phyloP scores from a whole-genome alignment of 2,329 filamentous ascomycete genomes.

The Aureobasidium namibiae region DNA sequence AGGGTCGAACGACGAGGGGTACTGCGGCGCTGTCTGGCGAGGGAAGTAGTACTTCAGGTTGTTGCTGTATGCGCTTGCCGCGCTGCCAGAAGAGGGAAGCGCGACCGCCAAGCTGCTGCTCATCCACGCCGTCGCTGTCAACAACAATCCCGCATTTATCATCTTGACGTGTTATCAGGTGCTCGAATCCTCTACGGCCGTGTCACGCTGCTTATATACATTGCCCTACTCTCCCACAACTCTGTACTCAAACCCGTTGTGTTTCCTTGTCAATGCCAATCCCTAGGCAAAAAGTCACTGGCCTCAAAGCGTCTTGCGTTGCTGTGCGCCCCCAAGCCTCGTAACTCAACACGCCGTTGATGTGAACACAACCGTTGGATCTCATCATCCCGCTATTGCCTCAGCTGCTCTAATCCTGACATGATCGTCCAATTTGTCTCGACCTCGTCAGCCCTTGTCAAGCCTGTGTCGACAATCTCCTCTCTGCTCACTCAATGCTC shows the following conservation, averaged over 20 bases:
- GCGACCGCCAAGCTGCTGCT: background rate
- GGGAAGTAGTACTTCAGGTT: background rate
- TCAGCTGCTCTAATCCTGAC: background rate
- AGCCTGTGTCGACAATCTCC: background rate
- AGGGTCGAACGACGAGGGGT: background rate
- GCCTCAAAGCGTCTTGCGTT: background rate
- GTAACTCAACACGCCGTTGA: background rate
- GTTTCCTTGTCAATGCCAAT: no score
- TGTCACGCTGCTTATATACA: background rate
- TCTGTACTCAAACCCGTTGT: background rate
- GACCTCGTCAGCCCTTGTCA: background rate
- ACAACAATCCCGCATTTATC: background rate
- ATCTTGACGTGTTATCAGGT: background rate
- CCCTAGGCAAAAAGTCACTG: no score
- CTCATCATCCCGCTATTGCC: background rate
- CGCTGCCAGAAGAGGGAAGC: background rate
- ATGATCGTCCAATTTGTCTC: background rate
- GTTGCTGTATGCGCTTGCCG: background rate
- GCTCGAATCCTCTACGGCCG: background rate
- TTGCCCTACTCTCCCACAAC: background rate
- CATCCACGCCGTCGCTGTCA: background rate
- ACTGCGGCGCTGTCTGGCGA: background rate
- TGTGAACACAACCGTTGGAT: background rate
- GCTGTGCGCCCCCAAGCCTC: background rate
- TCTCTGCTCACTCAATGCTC: background rate